Evolutionary conservation across 345 rosid genomes (phyloP).

Genomic region (Dimocarpus longan): DNA sequence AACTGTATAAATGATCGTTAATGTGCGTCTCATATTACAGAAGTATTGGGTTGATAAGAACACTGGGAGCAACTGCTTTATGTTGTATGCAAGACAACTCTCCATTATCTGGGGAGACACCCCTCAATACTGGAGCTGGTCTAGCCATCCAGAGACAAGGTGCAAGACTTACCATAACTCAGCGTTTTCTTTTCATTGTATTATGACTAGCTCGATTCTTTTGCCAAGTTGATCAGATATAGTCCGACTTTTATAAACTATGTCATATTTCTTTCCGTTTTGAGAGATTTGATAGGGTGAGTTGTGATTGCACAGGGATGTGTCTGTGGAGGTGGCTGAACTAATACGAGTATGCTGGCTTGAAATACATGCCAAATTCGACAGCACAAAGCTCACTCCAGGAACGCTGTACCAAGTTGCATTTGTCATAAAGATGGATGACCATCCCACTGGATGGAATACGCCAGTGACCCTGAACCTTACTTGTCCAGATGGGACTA

Average conservation of each 20-base stretch:
- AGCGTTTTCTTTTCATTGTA: too few relatives aligned
- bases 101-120: constrained; percentile 66
- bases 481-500: constrained; percentile 39
- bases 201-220: too few relatives aligned
- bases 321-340: constrained; percentile 43
- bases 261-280: too few relatives aligned
- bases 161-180: not conserved
- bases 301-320: constrained; percentile 30
- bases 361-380: constrained; percentile 46
- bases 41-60: constrained; percentile 58
- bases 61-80: constrained; percentile 54
- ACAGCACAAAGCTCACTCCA: constrained; percentile 52
- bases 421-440: constrained; percentile 50
- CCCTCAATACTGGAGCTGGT: constrained; percentile 58
- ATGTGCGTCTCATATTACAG: constrained; percentile 24
- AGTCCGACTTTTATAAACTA: too few relatives aligned
- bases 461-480: constrained; percentile 52
- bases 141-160: constrained; percentile 39
- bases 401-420: constrained; percentile 46
- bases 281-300: not conserved
- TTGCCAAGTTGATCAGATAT: too few relatives aligned
- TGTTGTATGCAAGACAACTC: constrained; percentile 59
- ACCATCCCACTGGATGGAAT: constrained; percentile 58
- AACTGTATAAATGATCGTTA: too few relatives aligned
- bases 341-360: constrained; percentile 65